Conservation (phyloP, 2,329 filamentous ascomycete species). For the Fusarium udum region DNA sequence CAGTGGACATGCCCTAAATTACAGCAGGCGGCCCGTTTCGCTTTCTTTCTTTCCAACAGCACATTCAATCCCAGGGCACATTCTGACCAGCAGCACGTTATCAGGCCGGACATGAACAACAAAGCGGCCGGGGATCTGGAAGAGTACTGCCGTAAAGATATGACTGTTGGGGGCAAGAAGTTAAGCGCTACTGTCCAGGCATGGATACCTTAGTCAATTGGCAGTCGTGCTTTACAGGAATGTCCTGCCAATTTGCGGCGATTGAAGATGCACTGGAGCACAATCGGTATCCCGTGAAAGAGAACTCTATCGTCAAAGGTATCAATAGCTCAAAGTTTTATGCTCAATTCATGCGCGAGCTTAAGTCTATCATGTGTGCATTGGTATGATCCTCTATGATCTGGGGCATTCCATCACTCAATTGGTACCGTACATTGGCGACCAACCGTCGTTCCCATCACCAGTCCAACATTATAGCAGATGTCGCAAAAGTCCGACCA, state of each 20-base stretch:
- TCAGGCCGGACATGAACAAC: rapidly evolving
- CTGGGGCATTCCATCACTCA: not conserved
- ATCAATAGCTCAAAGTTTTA: not conserved
- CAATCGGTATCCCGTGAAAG: not conserved
- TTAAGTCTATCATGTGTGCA: not conserved
- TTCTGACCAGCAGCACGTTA: not conserved
- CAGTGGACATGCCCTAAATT: not conserved
- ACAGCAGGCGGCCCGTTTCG: not conserved
- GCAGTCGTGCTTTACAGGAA: too few species aligned
- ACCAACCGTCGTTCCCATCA: too few species aligned
- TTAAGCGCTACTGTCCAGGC: too few species aligned
- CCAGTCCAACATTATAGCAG: not conserved
- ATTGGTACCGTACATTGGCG: not conserved
- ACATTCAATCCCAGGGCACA: too few species aligned
- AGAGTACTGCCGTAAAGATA: too few species aligned
- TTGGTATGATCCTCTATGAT: not conserved
- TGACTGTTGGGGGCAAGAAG: not conserved
- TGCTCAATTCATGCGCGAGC: not conserved
- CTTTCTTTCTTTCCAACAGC: not conserved
- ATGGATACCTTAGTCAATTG: too few species aligned
- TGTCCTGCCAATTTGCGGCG: not conserved
- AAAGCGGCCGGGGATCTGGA: not conserved
- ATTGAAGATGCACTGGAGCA: not conserved
- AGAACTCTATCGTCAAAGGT: not conserved
- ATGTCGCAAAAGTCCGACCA: not conserved